Conservation (phyloP, 2,329 filamentous ascomycete genomes). For the Laburnicola sp. region DNA sequence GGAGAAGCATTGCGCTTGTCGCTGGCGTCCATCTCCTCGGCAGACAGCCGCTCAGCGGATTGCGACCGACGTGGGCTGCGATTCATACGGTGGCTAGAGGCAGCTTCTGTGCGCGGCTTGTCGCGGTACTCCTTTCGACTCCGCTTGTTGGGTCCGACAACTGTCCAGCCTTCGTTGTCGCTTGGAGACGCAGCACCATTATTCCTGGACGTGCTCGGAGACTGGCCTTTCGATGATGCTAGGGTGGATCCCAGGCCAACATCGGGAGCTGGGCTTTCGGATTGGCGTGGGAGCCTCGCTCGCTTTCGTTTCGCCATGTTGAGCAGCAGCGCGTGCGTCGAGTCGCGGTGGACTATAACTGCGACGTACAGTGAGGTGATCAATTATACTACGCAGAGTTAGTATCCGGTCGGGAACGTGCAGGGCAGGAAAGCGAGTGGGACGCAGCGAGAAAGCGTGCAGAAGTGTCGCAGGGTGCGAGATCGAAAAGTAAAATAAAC, state of each 20-base stretch:
- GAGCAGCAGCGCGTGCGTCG: background rate
- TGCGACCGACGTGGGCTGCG: constrained; percentile 1
- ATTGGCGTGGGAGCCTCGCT: constrained; percentile 4
- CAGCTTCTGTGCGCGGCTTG: background rate
- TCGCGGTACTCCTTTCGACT: constrained; percentile 3
- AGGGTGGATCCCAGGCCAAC: constrained; percentile 37
- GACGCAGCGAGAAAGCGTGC: background rate
- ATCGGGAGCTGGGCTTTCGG: constrained; percentile 23
- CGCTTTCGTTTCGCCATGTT: constrained; percentile 40
- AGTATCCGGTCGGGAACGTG: too few relatives aligned
- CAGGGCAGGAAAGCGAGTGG: background rate
- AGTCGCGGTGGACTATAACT: background rate
- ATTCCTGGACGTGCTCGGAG: too few relatives aligned
- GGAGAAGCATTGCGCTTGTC: constrained; percentile 1
- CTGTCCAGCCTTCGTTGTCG: constrained; percentile 35
- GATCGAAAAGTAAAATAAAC: background rate
- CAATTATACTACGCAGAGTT: background rate
- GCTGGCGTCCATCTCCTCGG: background rate
- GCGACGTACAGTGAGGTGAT: background rate
- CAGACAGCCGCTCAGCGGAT: constrained; percentile 1
- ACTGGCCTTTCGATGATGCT: constrained; percentile 25
- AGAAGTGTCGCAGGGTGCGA: background rate
- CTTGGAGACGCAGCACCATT: background rate
- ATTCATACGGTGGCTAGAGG: background rate
- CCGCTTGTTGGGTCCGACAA: constrained; percentile 21